These are phyloP conservation scores for Meyerozyma smithsonii DNA, from an alignment of 1,139 yeast species.

Conservation along the genomic window DNA sequence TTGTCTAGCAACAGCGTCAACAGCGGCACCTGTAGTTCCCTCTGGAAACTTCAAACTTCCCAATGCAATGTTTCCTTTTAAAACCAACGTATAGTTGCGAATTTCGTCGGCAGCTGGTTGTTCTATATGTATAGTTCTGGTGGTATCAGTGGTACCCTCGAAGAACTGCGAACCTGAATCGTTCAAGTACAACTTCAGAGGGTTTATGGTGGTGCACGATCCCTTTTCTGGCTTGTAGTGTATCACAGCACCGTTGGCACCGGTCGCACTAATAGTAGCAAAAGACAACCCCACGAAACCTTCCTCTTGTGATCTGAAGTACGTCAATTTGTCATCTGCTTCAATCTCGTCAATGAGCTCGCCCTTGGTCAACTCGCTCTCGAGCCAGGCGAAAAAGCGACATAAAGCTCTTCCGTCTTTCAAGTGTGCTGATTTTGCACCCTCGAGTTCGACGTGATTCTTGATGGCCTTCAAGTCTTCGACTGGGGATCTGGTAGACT, in stretches of 20 bases:
- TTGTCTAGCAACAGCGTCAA: slow-evolving; percentile 90
- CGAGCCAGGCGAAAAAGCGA: slow-evolving; percentile 84
- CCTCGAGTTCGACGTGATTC: slow-evolving; percentile 65
- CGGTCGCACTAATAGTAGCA: slow-evolving; percentile 89
- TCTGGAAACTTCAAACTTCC: slow-evolving; percentile 79
- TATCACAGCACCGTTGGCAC: slow-evolving; percentile 88
- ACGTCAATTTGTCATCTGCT: slow-evolving; percentile 67
- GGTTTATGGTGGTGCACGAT: slow-evolving; percentile 64
- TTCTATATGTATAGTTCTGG: slow-evolving; percentile 85
- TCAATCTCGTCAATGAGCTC: slow-evolving; percentile 69
- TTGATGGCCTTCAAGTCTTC: slow-evolving; percentile 76
- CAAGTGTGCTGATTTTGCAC: slow-evolving; percentile 74
- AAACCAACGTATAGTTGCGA: slow-evolving; percentile 77
- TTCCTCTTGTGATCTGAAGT: slow-evolving; percentile 57
- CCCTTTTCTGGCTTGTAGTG: slow-evolving; percentile 77
- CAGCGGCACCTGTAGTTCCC: slow-evolving; percentile 75
- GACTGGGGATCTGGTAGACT: slow-evolving; percentile 55
- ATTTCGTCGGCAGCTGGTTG: slow-evolving; percentile 64
- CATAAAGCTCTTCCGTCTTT: slow-evolving; percentile 84
- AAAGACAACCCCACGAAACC: slow-evolving; percentile 82
- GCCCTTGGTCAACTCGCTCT: slow-evolving; percentile 49
- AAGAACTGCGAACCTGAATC: slow-evolving; percentile 94
- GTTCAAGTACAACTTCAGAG: slow-evolving; percentile 71
- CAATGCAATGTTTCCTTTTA: slow-evolving; percentile 86
- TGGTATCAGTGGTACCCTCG: slow-evolving; percentile 96